These are phyloP conservation scores for Suillus plorans DNA, from an alignment of 768 basidiomycete species.

Conservation along the genomic window DNA sequence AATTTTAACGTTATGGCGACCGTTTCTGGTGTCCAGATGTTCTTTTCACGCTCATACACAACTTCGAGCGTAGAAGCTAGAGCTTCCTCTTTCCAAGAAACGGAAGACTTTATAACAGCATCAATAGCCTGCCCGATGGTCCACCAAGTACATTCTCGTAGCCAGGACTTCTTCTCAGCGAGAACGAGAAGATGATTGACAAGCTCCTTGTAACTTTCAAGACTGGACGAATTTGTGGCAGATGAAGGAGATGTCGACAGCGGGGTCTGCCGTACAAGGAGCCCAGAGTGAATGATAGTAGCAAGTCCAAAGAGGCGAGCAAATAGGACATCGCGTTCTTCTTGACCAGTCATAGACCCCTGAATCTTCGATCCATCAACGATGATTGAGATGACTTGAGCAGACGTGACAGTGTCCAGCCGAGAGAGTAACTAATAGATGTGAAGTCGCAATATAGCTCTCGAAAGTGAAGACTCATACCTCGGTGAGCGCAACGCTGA, in stretches of 20 bases:
- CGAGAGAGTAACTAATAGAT: slow-evolving; percentile 68
- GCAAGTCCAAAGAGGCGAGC: slow-evolving; percentile 90
- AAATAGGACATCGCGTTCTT: slow-evolving; percentile 91
- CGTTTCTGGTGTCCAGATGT: slow-evolving; percentile 83
- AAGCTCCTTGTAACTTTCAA: slow-evolving; percentile 57
- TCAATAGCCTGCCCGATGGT: slow-evolving; percentile 65
- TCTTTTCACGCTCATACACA: slow-evolving; percentile 40
- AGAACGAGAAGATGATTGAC: slow-evolving; percentile 62
- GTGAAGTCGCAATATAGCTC: background rate
- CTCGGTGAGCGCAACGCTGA: slow-evolving; percentile 94
- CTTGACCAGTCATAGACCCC: slow-evolving; percentile 82
- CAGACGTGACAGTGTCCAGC: slow-evolving; percentile 72
- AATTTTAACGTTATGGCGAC: slow-evolving; percentile 76
- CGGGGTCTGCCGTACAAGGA: slow-evolving; percentile 64
- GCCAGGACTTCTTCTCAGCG: slow-evolving; percentile 85
- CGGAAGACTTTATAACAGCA: slow-evolving; percentile 53
- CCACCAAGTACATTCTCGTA: slow-evolving; percentile 92
- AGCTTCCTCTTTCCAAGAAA: slow-evolving; percentile 72
- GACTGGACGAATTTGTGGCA: slow-evolving; percentile 51
- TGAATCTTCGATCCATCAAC: slow-evolving; percentile 68
- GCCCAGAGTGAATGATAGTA: slow-evolving; percentile 80
- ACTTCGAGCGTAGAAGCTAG: slow-evolving; percentile 47
- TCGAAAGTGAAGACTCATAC: slow-evolving; percentile 43
- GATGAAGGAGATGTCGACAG: slow-evolving; percentile 54
- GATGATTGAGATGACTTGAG: slow-evolving; percentile 76